Evolutionary conservation across 1,284 basidiomycete genomes (phyloP), one percentile per base, ranked within the genome.

Genomic region (Vanrija humicola): DNA sequence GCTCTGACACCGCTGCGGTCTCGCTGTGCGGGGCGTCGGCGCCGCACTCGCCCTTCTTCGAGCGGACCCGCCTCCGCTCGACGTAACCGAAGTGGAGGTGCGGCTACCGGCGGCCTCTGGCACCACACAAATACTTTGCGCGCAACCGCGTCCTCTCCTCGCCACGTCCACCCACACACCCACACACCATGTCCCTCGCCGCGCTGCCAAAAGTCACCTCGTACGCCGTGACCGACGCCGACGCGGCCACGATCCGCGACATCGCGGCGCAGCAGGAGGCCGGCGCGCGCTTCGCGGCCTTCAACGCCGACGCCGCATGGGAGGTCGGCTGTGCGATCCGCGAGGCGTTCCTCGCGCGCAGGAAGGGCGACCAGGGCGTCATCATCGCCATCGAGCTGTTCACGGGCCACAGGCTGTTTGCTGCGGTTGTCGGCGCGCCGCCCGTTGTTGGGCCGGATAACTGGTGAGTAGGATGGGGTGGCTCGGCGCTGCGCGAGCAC

Each of bases 371-470:
- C 26, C 45, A 50, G 21, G 52, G 47, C 1, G 63, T 71, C 38
- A 68, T 76, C 9, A 68, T 77, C 40, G 54, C 64, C 28, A 72
- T 78, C 38, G 63, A 66, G 52, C 62, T 67, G 19, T 72, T 72
- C 42, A 70, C 63, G 21, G 74, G 71, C 1, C 66, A 72, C 48
- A 64, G 59, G 14, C 63, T 76, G 28, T 78, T 78, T 53, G 60
- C 62, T 6, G 56, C 57, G 19, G 67, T 67, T 5, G 67, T 72
- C 0, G 76, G 76, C 3, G 53, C 60, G 19, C 60, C 70, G 18
- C 64, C 64, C 0, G 58, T 63, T 7, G 62, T 72, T 14, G 67
- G 64, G 2, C 66, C 69, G 2, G 67, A 67, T 23, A 75, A 76
- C 63, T 67, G 66, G 75, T 69, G 46, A 39, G 65, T 64, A 7